Percentiles rank a stretch among this genome's conserved stretches.
Evolutionary conservation across 208 protist species (phyloP).

Genomic region (Leishmania braziliensis): DNA sequence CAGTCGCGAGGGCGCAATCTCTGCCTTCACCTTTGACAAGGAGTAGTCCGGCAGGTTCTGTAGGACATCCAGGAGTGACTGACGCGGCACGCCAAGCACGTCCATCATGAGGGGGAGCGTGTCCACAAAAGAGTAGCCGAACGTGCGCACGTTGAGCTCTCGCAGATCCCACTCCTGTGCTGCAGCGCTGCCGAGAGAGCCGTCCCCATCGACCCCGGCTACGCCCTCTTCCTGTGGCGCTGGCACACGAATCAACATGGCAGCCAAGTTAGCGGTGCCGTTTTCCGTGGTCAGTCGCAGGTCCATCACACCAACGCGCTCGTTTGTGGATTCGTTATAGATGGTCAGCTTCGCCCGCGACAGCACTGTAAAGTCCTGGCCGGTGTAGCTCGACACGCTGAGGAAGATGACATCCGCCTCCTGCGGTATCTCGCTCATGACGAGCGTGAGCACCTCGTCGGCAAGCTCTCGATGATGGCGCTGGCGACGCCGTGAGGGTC

Average conservation of each 20-base stretch:
- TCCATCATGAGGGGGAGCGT: conserved; percentile 75
- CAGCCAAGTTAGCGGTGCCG: conserved; percentile 64
- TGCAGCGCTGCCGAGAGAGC: not conserved
- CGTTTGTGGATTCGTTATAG: conserved; percentile 69
- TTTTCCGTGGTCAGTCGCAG: conserved; percentile 58
- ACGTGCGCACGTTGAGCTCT: conserved; percentile 75
- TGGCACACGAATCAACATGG: conserved; percentile 68
- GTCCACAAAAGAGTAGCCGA: conserved; percentile 85
- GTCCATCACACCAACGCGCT: conserved; percentile 63
- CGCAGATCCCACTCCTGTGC: conserved; percentile 66
- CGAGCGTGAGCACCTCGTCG: conserved; percentile 79
- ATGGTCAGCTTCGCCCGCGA: conserved; percentile 46
- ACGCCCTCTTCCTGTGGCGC: not conserved
- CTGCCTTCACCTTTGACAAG: conserved; percentile 43
- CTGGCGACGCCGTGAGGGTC: conserved; percentile 5
- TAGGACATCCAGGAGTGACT: conserved; percentile 52
- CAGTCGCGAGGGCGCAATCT: conserved; percentile 37
- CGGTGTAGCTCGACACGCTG: conserved; percentile 79
- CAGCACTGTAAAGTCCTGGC: conserved; percentile 62
- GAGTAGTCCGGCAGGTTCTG: conserved; percentile 67
- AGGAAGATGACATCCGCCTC: conserved; percentile 78
- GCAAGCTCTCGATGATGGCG: conserved; percentile 44
- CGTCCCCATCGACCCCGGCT: not conserved
- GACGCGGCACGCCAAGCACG: conserved; percentile 53
- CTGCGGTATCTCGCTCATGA: conserved; percentile 72